A percentile compares a stretch with the other conserved stretches of the same genome.
Evolutionary conservation across 2,329 filamentous ascomycete species (phyloP).

Genomic region (Zasmidium angulare): DNA sequence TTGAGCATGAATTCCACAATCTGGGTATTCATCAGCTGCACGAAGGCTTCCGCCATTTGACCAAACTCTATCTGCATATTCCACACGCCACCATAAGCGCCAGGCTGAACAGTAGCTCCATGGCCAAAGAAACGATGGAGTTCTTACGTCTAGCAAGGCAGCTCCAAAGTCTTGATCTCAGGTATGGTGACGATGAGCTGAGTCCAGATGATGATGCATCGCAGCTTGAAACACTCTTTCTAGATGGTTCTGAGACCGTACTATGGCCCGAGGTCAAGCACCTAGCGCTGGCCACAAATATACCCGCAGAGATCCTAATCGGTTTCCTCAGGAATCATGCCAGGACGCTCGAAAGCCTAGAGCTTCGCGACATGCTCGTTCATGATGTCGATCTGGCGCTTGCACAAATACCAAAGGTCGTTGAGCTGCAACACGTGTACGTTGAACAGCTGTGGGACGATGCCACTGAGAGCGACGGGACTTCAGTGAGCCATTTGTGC

Average conservation of each 20-base stretch:
- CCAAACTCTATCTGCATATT: constrained; percentile 12
- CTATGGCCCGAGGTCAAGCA: constrained; percentile 19
- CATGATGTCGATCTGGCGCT: constrained; percentile 17
- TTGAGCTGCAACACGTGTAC: constrained; percentile 23
- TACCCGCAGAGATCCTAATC: constrained; percentile 20
- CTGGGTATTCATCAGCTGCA: constrained; percentile 5
- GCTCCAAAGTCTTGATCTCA: constrained; percentile 15
- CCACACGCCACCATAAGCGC: constrained; percentile 14
- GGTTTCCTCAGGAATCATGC: constrained; percentile 20
- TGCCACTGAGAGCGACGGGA: constrained; percentile 5
- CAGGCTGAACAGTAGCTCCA: constrained; percentile 1
- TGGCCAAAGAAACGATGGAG: constrained; percentile 14
- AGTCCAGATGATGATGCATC: constrained; percentile 15
- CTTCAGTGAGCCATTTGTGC: constrained; percentile 9
- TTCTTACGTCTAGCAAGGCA: constrained; percentile 8
- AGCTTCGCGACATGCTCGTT: constrained; percentile 21
- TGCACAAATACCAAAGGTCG: constrained; percentile 19
- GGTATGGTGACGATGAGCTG: constrained; percentile 20
- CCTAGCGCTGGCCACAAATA: constrained; percentile 15
- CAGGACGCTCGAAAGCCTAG: constrained; percentile 5
- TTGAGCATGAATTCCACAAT: not conserved
- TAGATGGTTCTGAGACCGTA: constrained; percentile 6
- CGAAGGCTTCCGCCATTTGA: constrained; percentile 14
- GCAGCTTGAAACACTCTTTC: constrained; percentile 13
- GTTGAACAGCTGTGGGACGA: constrained; percentile 25